These are phyloP conservation scores for Euphorbia schlechtendalii DNA, from an alignment of 441 rosid species.

Conservation along the genomic window DNA sequence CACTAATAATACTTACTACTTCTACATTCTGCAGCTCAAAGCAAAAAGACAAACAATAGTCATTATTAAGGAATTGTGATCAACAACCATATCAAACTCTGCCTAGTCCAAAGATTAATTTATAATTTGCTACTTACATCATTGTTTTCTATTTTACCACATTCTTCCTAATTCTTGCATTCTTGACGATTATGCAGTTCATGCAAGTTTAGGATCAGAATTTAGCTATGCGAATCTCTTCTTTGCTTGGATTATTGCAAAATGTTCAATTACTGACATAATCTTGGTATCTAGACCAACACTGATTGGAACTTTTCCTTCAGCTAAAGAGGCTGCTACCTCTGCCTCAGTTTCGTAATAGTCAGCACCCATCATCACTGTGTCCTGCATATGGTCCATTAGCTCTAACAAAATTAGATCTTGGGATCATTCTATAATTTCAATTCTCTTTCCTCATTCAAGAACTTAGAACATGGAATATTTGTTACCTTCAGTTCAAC, in stretches of 20 bases:
- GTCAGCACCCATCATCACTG: constrained; percentile 89
- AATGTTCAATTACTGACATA: constrained; percentile 28
- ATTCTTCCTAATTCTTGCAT: constrained; percentile 62
- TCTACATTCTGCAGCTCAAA: constrained; percentile 36
- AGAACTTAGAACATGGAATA: background rate
- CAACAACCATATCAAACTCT: background rate
- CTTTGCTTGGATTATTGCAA: background rate
- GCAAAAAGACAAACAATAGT: background rate
- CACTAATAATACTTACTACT: no score
- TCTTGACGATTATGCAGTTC: constrained; percentile 82
- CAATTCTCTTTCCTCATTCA: background rate
- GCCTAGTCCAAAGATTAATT: background rate
- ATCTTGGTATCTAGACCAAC: constrained; percentile 64
- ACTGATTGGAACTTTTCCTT: constrained; percentile 63
- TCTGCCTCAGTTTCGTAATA: constrained; percentile 68
- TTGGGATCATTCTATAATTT: background rate
- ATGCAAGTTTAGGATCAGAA: constrained; percentile 23
- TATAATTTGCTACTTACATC: constrained; percentile 40
- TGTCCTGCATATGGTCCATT: constrained; percentile 37
- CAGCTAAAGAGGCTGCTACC: constrained; percentile 47
- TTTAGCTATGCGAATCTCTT: background rate
- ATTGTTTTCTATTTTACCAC: constrained; percentile 57
- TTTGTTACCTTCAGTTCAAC: constrained; percentile 57
- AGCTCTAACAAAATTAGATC: background rate
- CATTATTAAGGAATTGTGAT: background rate